Percentiles rank a stretch among this genome's conserved stretches.
Conservation (phyloP, 164 flowering plant genomes). For the Tetracentron sinense region DNA sequence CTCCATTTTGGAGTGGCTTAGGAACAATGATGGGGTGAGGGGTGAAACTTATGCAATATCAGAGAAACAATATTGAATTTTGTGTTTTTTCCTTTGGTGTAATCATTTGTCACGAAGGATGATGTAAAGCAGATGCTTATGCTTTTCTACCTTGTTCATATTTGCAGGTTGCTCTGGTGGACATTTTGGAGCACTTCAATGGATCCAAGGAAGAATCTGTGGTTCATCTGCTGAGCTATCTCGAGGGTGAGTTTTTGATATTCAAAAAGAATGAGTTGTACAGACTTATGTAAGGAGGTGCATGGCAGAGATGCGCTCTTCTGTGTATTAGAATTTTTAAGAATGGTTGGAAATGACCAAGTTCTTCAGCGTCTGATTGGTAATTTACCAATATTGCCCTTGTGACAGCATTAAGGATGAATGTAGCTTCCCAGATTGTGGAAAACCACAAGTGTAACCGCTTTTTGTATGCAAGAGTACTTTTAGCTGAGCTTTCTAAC, state of each 20-base stretch:
- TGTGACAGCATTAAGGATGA: too few species aligned
- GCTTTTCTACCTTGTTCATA: background rate
- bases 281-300: slow-evolving; percentile 34
- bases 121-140: background rate
- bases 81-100: too few species aligned
- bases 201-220: slow-evolving; percentile 35
- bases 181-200: slow-evolving; percentile 40
- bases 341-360: too few species aligned
- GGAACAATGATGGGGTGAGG: slow-evolving; percentile 42
- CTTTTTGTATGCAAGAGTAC: too few species aligned
- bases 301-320: too few species aligned
- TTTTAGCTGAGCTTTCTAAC: too few species aligned
- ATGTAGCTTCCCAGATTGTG: too few species aligned
- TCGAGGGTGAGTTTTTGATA: slow-evolving; percentile 51
- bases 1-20: slow-evolving; percentile 36
- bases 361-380: too few species aligned
- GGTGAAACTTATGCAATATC: background rate
- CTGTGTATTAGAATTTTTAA: too few species aligned
- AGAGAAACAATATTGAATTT: background rate
- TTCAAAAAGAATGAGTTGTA: slow-evolving; percentile 44
- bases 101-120: background rate
- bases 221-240: slow-evolving; percentile 27
- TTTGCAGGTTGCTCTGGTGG: slow-evolving; percentile 41
- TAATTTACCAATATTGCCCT: too few species aligned
- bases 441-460: too few species aligned